Evolutionary conservation across 169 alveolate genomes (phyloP), one percentile per base, ranked within the genome.

Genomic region (Blepharisma undulans): DNA sequence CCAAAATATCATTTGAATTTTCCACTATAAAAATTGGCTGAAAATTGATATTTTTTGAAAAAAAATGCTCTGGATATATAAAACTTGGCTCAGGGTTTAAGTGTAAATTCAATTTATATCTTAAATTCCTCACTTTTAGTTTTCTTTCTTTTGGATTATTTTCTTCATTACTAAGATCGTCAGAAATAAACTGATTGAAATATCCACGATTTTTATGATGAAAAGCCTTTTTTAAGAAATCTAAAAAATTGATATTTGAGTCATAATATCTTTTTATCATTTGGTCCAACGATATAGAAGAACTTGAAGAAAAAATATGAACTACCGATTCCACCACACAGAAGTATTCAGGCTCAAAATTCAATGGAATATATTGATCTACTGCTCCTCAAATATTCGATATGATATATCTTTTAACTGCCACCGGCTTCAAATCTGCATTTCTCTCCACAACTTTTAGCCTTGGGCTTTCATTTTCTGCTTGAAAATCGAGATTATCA

Each of bases 261-360:
- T 48, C 66, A 48, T 48, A 48, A 48, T 48, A 48, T 48, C 66
- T 48, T 48, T 48, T 48, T 48, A 48, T 48, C 66, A 48, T 48
- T 48, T 5, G 21, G 12, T 48, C 66, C 66, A 48, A 48, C 14
- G 66, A 48, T 2, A 48, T 48, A 10, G 66, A 0, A 48, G 66
- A 48, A 0, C 21, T 48, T 10, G 66, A 48, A 48, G 66, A 48
- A 48, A 48, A 78, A 82, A 82, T 72, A 48, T 82, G 78, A 29
- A 82, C 76, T 36, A 36, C 22, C 6, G 71, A 21, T 18, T 82
- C 89, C 29, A 59, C 27, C 1, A 22, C 25, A 33, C 89, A 82
- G 36, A 82, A 48, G n/a, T 36, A 82, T 1, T 82, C 48, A 21
- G 89, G 89, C 10, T 82, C 89, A 82, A 82, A 82, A 48, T 29